Evolutionary conservation across 2,329 filamentous ascomycete genomes (phyloP).

Genomic region (Ophiocordyceps sinensis): DNA sequence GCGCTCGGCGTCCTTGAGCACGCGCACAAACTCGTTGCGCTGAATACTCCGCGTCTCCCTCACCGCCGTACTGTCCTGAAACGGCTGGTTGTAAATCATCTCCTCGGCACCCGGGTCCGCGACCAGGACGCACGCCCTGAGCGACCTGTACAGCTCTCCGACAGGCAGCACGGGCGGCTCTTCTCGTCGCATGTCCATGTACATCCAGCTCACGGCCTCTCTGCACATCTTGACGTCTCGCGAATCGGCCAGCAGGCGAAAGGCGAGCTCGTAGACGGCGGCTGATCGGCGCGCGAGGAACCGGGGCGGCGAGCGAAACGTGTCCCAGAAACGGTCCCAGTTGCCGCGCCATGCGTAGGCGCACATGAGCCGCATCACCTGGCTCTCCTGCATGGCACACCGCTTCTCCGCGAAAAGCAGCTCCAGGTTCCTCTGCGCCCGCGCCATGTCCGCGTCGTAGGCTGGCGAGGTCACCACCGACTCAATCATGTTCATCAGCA

Average conservation of each 20-base stretch:
- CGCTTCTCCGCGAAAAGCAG: constrained; percentile 23
- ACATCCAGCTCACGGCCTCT: constrained; percentile 34
- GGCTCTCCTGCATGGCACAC: constrained; percentile 22
- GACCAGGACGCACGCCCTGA: constrained; percentile 40
- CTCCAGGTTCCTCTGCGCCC: constrained; percentile 30
- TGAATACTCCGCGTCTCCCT: constrained; percentile 9
- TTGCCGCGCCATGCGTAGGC: constrained; percentile 30
- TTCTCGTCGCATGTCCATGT: constrained; percentile 46
- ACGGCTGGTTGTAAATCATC: constrained; percentile 9
- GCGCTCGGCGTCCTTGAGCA: constrained; percentile 17
- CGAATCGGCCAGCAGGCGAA: constrained; percentile 30
- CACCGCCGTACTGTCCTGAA: background rate
- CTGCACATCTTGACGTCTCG: constrained; percentile 27
- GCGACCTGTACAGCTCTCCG: constrained; percentile 26
- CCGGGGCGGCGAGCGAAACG: constrained; percentile 41
- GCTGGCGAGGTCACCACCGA: constrained; percentile 18
- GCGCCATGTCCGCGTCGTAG: constrained; percentile 17
- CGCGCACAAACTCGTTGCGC: constrained; percentile 17
- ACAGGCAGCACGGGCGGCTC: constrained; percentile 29
- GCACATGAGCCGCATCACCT: constrained; percentile 26
- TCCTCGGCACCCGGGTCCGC: constrained; percentile 36
- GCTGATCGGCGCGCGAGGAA: constrained; percentile 31
- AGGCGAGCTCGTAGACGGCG: constrained; percentile 41
- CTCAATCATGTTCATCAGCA: constrained; percentile 34
- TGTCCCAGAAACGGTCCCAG: constrained; percentile 45